phyloP scores from a whole-genome alignment of 2,329 filamentous ascomycete genomes.

The Arthrobotrys entomopaga region DNA sequence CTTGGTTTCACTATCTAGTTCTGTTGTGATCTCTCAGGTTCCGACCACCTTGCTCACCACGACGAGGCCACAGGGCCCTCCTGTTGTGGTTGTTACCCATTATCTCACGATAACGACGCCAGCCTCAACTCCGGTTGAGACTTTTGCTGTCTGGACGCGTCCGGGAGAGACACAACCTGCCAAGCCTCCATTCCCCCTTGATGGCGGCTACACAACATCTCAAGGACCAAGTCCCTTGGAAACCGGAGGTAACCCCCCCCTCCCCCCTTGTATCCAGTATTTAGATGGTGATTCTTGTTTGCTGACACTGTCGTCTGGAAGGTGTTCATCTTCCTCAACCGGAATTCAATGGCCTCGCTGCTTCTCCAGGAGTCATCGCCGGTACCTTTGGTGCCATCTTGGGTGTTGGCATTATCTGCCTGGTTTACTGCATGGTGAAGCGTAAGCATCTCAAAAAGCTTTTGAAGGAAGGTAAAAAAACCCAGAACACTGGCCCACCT shows the following conservation, averaged over 20 bases:
- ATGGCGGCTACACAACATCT: slow-evolving; percentile 9
- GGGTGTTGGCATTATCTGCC: slow-evolving; percentile 27
- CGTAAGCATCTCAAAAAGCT: slow-evolving; percentile 17
- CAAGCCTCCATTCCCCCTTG: slow-evolving; percentile 14
- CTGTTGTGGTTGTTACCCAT: slow-evolving; percentile 27
- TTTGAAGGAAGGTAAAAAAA: not conserved
- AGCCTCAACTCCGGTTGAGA: not conserved
- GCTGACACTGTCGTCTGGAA: not conserved
- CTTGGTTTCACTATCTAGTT: not conserved
- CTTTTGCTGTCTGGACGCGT: not conserved
- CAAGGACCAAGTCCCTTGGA: slow-evolving; percentile 29
- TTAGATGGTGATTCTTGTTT: not conserved
- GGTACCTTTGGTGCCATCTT: slow-evolving; percentile 31
- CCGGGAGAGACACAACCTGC: slow-evolving; percentile 14
- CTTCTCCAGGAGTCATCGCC: slow-evolving; percentile 33
- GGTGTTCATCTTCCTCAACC: slow-evolving; percentile 34
- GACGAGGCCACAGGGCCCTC: not conserved
- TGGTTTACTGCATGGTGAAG: slow-evolving; percentile 11
- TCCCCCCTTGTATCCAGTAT: slow-evolving; percentile 1
- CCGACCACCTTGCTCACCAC: slow-evolving; percentile 31
- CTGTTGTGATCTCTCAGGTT: not conserved
- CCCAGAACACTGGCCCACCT: not conserved
- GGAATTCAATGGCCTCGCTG: slow-evolving; percentile 44
- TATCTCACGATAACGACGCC: slow-evolving; percentile 19
- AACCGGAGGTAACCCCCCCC: slow-evolving; percentile 26